phyloP scores from a whole-genome alignment of 805 yeast genomes.

The Phaffomyces opuntiae region DNA sequence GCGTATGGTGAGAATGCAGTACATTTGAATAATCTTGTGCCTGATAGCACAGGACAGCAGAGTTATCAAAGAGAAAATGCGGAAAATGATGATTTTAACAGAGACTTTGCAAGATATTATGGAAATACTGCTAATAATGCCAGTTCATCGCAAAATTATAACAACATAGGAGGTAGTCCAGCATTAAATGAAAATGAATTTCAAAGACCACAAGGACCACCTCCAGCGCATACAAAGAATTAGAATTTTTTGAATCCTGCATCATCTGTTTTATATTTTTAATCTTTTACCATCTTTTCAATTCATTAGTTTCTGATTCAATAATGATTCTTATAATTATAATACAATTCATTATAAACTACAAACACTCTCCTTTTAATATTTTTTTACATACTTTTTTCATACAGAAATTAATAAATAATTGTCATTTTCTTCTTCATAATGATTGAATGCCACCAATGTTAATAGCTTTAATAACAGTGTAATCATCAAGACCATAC shows the following conservation, averaged over 20 bases:
- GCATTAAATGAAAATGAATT: not conserved
- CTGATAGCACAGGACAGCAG: slow-evolving; percentile 18
- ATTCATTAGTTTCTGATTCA: no score
- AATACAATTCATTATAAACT: not conserved
- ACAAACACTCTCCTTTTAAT: not conserved
- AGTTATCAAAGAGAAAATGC: slow-evolving; percentile 9
- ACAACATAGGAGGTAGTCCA: not conserved
- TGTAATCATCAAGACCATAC: slow-evolving; percentile 56
- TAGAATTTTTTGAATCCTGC: not conserved
- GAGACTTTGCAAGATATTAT: slow-evolving; percentile 22
- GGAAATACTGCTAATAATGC: slow-evolving; percentile 1
- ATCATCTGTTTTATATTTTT: not conserved
- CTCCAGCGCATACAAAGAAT: slow-evolving; percentile 7
- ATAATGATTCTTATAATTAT: no score
- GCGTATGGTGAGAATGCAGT: slow-evolving; percentile 9
- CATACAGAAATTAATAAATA: not conserved
- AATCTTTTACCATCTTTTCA: not conserved
- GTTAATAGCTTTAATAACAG: slow-evolving; percentile 43
- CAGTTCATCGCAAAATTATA: no score
- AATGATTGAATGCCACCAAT: slow-evolving; percentile 31
- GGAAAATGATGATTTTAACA: slow-evolving; percentile 14
- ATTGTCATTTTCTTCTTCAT: not conserved
- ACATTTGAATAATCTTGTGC: slow-evolving; percentile 16
- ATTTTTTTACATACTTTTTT: not conserved
- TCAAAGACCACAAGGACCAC: slow-evolving; percentile 6